These are phyloP conservation scores for Pichia inconspicua DNA, from an alignment of 1,139 yeast species.

Conservation along the genomic window DNA sequence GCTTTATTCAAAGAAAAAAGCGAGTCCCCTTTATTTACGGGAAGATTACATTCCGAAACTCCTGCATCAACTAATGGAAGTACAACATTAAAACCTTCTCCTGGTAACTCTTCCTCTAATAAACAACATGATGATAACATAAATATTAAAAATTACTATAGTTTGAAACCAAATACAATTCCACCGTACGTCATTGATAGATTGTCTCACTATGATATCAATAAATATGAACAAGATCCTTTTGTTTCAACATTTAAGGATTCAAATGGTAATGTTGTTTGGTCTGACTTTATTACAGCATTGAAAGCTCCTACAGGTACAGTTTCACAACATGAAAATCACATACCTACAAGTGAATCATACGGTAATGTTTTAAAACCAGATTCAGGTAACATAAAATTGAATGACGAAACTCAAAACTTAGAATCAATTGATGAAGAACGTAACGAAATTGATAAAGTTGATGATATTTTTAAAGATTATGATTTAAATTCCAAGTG, in stretches of 20 bases:
- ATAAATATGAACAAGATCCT: conserved; percentile 18
- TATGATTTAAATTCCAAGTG: conserved; percentile 41
- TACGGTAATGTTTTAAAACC: neutral
- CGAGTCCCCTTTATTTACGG: neutral
- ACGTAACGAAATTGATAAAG: neutral
- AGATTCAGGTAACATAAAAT: no score
- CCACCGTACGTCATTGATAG: conserved; percentile 58
- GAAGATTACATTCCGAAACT: neutral
- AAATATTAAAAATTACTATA: conserved; percentile 6
- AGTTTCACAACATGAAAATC: neutral
- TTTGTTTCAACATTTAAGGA: conserved; percentile 22
- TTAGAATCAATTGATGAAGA: neutral
- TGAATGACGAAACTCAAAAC: neutral
- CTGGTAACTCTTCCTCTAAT: neutral
- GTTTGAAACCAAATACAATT: conserved; percentile 7
- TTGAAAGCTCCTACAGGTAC: conserved; percentile 12
- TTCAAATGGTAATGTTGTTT: conserved; percentile 13
- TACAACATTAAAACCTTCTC: neutral
- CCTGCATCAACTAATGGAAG: neutral
- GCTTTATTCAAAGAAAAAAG: neutral
- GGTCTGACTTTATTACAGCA: conserved; percentile 25
- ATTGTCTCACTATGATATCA: conserved; percentile 35
- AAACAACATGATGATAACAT: neutral
- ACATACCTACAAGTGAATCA: neutral
- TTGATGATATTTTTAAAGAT: conserved; percentile 7